A percentile compares a stretch with the other conserved stretches of the same genome.
These are phyloP conservation scores for Solanum appendiculatum DNA, from an alignment of 257 asterid species.

Conservation along the genomic window DNA sequence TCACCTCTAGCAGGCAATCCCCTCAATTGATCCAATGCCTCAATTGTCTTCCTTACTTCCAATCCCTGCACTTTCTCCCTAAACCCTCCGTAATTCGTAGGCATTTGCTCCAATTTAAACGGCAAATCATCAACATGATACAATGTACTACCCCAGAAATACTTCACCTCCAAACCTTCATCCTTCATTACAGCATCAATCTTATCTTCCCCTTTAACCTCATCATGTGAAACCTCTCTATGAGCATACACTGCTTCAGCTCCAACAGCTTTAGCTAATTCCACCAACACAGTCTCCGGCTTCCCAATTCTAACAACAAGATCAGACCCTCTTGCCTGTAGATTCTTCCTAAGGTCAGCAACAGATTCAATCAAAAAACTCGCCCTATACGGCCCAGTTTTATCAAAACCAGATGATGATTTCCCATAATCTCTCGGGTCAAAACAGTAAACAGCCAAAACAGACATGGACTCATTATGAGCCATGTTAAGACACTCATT, in stretches of 20 bases:
- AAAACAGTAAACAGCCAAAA: constrained; percentile 85
- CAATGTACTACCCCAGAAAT: constrained; percentile 97
- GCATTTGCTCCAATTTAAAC: constrained; percentile 72
- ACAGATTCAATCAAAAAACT: constrained; percentile 74
- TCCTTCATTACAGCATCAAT: constrained; percentile 73
- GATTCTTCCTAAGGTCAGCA: constrained; percentile 49
- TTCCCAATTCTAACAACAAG: constrained; percentile 81
- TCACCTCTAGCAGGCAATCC: constrained; percentile 82
- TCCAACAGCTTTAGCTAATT: constrained; percentile 72
- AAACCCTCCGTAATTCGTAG: constrained; percentile 81
- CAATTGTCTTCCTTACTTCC: constrained; percentile 78
- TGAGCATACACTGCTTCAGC: constrained; percentile 91
- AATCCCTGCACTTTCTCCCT: constrained; percentile 68
- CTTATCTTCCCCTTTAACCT: constrained; percentile 80
- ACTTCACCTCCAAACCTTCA: constrained; percentile 86
- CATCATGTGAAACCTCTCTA: constrained; percentile 77
- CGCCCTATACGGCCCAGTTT: constrained; percentile 82
- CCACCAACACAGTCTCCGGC: constrained; percentile 77
- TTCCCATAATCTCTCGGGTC: constrained; percentile 93
- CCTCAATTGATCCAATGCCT: constrained; percentile 65
- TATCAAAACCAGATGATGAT: constrained; percentile 79
- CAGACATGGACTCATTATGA: constrained; percentile 67
- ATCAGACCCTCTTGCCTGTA: constrained; percentile 81
- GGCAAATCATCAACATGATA: constrained; percentile 95
- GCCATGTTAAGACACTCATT: constrained; percentile 82